Base-by-base conservation (phyloP, 257 asterid genomes). In the Rhazya stricta region DNA sequence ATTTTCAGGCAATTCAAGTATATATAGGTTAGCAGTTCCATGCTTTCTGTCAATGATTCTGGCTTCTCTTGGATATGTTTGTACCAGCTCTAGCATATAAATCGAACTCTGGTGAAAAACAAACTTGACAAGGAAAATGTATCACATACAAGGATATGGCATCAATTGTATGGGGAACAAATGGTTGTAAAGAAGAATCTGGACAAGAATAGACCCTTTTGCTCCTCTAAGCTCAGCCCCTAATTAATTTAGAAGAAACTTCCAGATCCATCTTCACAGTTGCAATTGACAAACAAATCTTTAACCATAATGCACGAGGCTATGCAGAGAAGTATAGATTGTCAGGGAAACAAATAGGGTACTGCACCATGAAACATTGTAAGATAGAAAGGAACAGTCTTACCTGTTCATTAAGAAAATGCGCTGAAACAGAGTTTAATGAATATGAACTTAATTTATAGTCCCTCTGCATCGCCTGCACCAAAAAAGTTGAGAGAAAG, bases 401-500 rank as follows among this genome's bases (percentile, higher is more conserved):
- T 81, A 89, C 99, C 91, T 94, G 99, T 83, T 95, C 99, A 75
- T 89, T 91, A 72, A 95, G 97, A 84, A 95, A 95, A 91, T 91
- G 99, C 27, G 99, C 91, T 63, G 99, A 95, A 74, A 95, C 99
- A 65, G 98, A 91, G 86, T 95, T 95, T 62, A 95, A 83, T 5
- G 99, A 95, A 82, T 95, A 95, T 23, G 99, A 95, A 80, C 99
- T 95, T 73, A 95, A 80, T 80, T 95, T 95, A 86, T 92, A 77
- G 81, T 95, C 98, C 88, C 98, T 92, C 81, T 92, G 99, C 88
- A 95, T 76, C 34, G 74, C 97, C 99, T 95, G 89, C 77, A 80
- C 41, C 77, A 67, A 60, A 39, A n/a, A 81, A 67, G 79, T 77
- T 11, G 23, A 43, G 45, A 15, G 37, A 56, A 66, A 73, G 42